Percentiles rank a stretch among this genome's conserved stretches.
Evolutionary conservation across 176 grass and related monocot species (phyloP).

Genomic region (Musa beccarii): DNA sequence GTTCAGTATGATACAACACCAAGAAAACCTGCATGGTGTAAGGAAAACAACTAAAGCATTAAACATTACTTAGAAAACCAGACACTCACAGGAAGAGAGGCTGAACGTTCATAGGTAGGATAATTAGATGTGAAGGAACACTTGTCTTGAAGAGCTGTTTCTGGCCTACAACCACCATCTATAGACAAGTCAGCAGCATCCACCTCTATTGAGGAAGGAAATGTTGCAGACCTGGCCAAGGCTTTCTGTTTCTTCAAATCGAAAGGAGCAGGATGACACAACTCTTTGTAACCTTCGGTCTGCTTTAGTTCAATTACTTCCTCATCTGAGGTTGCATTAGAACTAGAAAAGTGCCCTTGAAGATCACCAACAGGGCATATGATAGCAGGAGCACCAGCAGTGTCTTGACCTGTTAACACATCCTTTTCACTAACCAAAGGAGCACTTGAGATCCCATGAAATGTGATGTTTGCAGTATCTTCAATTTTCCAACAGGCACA

Average conservation of each 20-base stretch:
- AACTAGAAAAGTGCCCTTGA: neutral
- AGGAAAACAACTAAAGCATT: neutral
- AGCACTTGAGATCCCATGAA: neutral
- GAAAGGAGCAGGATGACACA: neutral
- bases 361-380: neutral
- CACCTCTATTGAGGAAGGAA: neutral
- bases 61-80: neutral
- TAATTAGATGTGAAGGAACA: neutral
- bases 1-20: too few relatives aligned
- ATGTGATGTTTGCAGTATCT: neutral
- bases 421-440: neutral
- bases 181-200: neutral
- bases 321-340: neutral
- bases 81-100: slow-evolving; percentile 5
- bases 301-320: neutral
- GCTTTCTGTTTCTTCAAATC: slow-evolving; percentile 1
- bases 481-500: neutral
- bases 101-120: neutral
- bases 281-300: neutral
- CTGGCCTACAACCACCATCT: neutral
- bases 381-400: neutral
- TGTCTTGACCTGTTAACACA: neutral
- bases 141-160: neutral
- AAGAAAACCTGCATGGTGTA: neutral
- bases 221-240: slow-evolving; percentile 10